Evolutionary conservation across 2,329 filamentous ascomycete species (phyloP).

Genomic region (Fusarium setosum): DNA sequence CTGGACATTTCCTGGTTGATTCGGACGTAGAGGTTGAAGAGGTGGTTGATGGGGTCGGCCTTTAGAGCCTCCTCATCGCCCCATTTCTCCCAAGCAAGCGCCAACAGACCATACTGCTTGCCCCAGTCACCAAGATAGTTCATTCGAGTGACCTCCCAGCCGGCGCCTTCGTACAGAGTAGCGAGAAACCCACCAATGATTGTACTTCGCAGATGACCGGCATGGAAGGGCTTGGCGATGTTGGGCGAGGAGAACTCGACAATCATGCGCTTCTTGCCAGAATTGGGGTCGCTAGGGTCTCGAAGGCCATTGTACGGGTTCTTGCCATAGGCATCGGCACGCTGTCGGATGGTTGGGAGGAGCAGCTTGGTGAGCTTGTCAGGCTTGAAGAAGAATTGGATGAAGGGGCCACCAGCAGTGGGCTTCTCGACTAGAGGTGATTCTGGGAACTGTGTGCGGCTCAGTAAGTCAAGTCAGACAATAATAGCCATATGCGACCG

Average conservation of each 20-base stretch:
- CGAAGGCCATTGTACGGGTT: conserved; percentile 70
- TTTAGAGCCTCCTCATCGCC: conserved; percentile 78
- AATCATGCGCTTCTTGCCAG: conserved; percentile 74
- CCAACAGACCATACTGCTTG: conserved; percentile 51
- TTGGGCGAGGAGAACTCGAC: conserved; percentile 89
- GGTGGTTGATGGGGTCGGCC: conserved; percentile 82
- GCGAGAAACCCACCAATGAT: conserved; percentile 83
- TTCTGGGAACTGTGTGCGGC: conserved; percentile 71
- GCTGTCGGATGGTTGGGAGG: conserved; percentile 75
- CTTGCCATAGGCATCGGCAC: conserved; percentile 62
- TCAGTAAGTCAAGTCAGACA: conserved; percentile 13
- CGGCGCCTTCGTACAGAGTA: conserved; percentile 76
- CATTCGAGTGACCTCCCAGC: conserved; percentile 79
- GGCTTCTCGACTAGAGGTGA: conserved; percentile 80
- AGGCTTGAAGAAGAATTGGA: conserved; percentile 86
- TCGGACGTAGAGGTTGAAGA: conserved; percentile 84
- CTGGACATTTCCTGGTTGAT: conserved; percentile 76
- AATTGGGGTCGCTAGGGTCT: conserved; percentile 69
- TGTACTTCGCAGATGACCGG: conserved; percentile 80
- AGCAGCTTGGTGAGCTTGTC: conserved; percentile 72
- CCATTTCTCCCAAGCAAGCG: conserved; percentile 80
- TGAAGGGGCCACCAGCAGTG: conserved; percentile 72
- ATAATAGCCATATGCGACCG: conserved; percentile 11
- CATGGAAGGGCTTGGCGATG: conserved; percentile 87
- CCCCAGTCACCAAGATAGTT: conserved; percentile 60